A percentile compares a stretch with the other conserved stretches of the same genome.
phyloP scores from a whole-genome alignment of 208 protist genomes.

The Wallacemonas collosoma region DNA sequence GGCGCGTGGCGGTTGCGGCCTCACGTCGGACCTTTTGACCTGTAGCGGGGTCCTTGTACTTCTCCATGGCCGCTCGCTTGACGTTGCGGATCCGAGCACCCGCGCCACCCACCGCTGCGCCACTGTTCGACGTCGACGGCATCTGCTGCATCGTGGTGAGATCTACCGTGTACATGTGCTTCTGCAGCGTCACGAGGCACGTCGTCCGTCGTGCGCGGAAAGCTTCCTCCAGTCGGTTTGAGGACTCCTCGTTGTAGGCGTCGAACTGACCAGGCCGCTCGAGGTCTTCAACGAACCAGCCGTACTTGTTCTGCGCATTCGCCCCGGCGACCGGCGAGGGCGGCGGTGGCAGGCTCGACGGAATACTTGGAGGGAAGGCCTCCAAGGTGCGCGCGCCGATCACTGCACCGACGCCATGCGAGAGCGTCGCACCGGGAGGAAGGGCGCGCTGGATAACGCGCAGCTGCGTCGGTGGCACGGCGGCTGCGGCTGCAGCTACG shows the following conservation, averaged over 20 bases:
- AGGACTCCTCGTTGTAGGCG: constrained; percentile 51
- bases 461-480: constrained; percentile 14
- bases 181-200: constrained; percentile 59
- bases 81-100: constrained; percentile 39
- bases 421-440: constrained; percentile 24
- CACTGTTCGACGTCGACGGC: constrained; percentile 1
- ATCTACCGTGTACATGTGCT: constrained; percentile 65
- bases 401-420: constrained; percentile 31
- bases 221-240: constrained; percentile 60
- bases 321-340: constrained; percentile 8
- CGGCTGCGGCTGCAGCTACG: not conserved
- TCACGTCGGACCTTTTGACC: constrained; percentile 24
- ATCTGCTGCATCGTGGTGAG: constrained; percentile 60
- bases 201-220: constrained; percentile 29
- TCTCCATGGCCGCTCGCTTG: constrained; percentile 44
- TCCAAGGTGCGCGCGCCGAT: constrained; percentile 17
- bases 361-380: not conserved
- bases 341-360: constrained; percentile 15
- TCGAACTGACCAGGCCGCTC: constrained; percentile 61
- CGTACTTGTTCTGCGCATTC: constrained; percentile 22
- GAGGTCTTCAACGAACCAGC: constrained; percentile 75
- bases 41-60: constrained; percentile 27
- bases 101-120: not conserved
- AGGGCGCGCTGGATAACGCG: constrained; percentile 28
- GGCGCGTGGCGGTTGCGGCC: constrained; percentile 17